Evolutionary conservation across 73 alveolate genomes (phyloP), one percentile per base, ranked within the genome.

Genomic region (Durusdinium trenchii): DNA sequence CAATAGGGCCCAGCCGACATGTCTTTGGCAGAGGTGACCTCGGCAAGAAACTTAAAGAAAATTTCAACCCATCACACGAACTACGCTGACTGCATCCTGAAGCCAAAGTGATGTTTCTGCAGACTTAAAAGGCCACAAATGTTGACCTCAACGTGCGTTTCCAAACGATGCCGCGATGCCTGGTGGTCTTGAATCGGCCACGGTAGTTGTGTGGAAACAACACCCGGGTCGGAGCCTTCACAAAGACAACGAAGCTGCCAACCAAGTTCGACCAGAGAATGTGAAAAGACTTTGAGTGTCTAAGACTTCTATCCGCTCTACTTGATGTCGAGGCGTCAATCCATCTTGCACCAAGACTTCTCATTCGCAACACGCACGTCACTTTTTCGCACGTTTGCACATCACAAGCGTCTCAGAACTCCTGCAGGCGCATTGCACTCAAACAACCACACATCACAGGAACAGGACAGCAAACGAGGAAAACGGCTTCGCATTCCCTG

Each of bases 141-240:
- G 1, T 0, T 23, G 73, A 23, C 18, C 30, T 60, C n/a, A 60
- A 60, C n/a, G n/a, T n/a, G n/a, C 0, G 30, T 60, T 23, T 1
- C 73, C 30, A 60, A 60, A 60, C 7, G n/a, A 23, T 23, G n/a
- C n/a, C n/a, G n/a, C 30, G 73, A 23, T 60, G 73, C 91, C 71
- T 81, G 91, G 91, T 48, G 91, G 71, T 81, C 48, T 48, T 81
- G 67, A 81, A 81, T 81, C 71, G 91, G 50, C 30, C 91, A 67
- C 71, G 50, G 36, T 28, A 81, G 91, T 20, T 43, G 10, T 81
- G 91, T 67, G 35, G 50, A 64, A 81, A 48, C 48, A 6, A 67
- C 91, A 67, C 91, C 91, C 16, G 91, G 91, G 71, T n/a, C n/a
- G 71, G 91, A 81, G 71, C 91, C 91, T 81, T 45, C 42, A 69